Percentiles rank a stretch among this genome's conserved stretches.
Evolutionary conservation across 2,329 filamentous ascomycete genomes (phyloP).

Genomic region (Zasmidium cellare): DNA sequence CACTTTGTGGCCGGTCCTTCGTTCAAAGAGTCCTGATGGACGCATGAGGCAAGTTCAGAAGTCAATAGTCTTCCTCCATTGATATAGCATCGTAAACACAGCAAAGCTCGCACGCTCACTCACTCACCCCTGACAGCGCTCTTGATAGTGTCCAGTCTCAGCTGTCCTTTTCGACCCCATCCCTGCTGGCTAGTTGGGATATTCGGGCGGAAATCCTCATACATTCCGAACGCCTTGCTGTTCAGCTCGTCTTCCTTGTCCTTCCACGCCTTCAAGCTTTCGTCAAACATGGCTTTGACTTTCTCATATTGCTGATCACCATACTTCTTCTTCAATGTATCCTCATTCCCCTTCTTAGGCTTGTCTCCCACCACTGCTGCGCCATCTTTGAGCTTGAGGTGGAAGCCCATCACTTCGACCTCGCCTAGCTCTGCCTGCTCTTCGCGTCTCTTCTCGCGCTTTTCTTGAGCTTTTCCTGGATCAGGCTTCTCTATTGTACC

Average conservation of each 20-base stretch:
- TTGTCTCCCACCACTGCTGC: conserved; percentile 21
- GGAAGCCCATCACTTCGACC: conserved; percentile 35
- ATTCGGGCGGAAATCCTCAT: conserved; percentile 33
- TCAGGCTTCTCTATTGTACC: conserved; percentile 30
- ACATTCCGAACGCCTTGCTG: conserved; percentile 30
- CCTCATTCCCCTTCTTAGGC: conserved; percentile 26
- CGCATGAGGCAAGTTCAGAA: too few species aligned
- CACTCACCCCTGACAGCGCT: conserved; percentile 11
- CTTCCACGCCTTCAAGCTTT: conserved; percentile 24
- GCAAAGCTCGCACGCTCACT: too few species aligned
- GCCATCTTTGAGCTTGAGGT: conserved; percentile 33
- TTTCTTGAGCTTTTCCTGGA: conserved; percentile 17
- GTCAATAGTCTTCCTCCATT: too few species aligned
- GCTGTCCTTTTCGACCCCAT: conserved; percentile 33
- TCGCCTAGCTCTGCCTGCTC: conserved; percentile 24
- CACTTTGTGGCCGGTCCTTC: too few species aligned
- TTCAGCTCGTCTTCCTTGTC: conserved; percentile 30
- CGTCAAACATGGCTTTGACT: conserved; percentile 22
- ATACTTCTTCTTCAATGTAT: conserved; percentile 26
- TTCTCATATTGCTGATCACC: conserved; percentile 25
- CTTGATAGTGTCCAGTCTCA: conserved; percentile 19
- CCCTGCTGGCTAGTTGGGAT: conserved; percentile 31
- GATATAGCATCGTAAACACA: too few species aligned
- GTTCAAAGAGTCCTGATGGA: too few species aligned
- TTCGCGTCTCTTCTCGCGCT: conserved; percentile 22